A percentile compares a stretch with the other conserved stretches of the same genome.
Evolutionary conservation across 2,329 filamentous ascomycete species (phyloP).

Genomic region (Lecanicillium sp.): DNA sequence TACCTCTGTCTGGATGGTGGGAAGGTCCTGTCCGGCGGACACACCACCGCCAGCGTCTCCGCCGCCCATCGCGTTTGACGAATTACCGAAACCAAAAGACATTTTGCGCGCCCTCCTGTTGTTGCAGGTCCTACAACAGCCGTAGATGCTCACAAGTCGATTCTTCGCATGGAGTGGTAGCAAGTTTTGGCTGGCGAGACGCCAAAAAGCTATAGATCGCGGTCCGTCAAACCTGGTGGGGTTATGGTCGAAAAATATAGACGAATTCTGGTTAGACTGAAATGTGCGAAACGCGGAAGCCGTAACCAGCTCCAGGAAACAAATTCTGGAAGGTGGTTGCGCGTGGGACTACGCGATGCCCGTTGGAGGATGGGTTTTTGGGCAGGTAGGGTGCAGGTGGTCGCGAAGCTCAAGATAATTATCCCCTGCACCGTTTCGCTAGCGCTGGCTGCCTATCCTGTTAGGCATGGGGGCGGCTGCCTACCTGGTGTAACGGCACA

Average conservation of each 20-base stretch:
- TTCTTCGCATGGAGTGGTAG: not conserved
- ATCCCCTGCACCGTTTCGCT: not conserved
- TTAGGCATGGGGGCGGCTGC: not conserved
- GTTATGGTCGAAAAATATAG: no score
- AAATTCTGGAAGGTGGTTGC: not conserved
- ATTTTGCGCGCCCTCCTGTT: slow-evolving; percentile 28
- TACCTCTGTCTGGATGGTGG: slow-evolving; percentile 78
- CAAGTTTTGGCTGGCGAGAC: not conserved
- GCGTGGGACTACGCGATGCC: not conserved
- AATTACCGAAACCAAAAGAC: slow-evolving; percentile 56
- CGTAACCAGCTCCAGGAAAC: not conserved
- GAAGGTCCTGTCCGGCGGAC: slow-evolving; percentile 55
- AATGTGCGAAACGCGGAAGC: not conserved
- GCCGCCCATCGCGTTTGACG: slow-evolving; percentile 34
- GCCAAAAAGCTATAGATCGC: no score
- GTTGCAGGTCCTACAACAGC: not conserved
- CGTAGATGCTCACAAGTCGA: not conserved
- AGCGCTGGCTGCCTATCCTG: not conserved
- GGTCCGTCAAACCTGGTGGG: no score
- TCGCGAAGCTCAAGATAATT: slow-evolving; percentile 3
- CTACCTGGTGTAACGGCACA: no score
- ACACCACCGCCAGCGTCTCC: slow-evolving; percentile 31
- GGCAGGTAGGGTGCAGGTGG: not conserved
- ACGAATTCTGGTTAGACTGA: no score
- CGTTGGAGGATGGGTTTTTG: not conserved